These are phyloP conservation scores for Cafeteria roenbergensis DNA, from an alignment of 108 stramenopile genomes.

Conservation along the genomic window DNA sequence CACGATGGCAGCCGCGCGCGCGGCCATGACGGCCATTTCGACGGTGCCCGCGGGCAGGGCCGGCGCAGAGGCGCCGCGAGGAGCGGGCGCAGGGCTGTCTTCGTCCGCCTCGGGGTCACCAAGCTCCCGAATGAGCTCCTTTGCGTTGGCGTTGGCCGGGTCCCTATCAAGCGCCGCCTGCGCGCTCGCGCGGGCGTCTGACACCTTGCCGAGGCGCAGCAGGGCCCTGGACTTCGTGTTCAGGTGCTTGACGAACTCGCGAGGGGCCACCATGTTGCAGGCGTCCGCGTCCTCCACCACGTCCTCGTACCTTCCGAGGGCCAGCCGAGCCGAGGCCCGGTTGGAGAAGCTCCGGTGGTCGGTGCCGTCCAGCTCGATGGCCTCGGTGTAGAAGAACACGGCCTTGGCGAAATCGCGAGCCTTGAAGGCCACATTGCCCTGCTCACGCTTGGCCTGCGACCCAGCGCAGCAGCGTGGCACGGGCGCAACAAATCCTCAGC, in stretches of 20 bases:
- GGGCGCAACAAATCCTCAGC: too few relatives aligned
- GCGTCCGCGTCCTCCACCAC: slow-evolving; percentile 14
- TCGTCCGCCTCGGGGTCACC: too few relatives aligned
- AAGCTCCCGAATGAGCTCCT: too few relatives aligned
- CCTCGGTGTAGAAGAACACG: slow-evolving; percentile 65
- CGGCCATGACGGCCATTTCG: too few relatives aligned
- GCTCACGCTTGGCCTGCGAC: slow-evolving; percentile 14
- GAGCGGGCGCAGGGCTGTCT: too few relatives aligned
- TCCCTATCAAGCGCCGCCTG: slow-evolving; percentile 1
- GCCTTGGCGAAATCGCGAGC: slow-evolving; percentile 63
- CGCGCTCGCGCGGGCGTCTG: background rate
- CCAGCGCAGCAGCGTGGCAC: too few relatives aligned
- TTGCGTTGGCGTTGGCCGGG: too few relatives aligned
- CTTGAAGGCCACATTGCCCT: slow-evolving; percentile 67
- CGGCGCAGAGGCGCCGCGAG: too few relatives aligned
- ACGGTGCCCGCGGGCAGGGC: too few relatives aligned
- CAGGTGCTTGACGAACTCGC: slow-evolving; percentile 9
- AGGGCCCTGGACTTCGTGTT: slow-evolving; percentile 16
- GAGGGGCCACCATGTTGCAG: too few relatives aligned
- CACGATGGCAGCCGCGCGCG: too few relatives aligned
- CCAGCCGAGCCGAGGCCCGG: slow-evolving; percentile 35
- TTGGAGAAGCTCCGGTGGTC: slow-evolving; percentile 81
- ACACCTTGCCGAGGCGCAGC: background rate
- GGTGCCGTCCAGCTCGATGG: slow-evolving; percentile 64
- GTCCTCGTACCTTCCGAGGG: slow-evolving; percentile 2